Evolutionary conservation across 1,284 basidiomycete genomes (phyloP).

Genomic region (Takashimella koratensis): DNA sequence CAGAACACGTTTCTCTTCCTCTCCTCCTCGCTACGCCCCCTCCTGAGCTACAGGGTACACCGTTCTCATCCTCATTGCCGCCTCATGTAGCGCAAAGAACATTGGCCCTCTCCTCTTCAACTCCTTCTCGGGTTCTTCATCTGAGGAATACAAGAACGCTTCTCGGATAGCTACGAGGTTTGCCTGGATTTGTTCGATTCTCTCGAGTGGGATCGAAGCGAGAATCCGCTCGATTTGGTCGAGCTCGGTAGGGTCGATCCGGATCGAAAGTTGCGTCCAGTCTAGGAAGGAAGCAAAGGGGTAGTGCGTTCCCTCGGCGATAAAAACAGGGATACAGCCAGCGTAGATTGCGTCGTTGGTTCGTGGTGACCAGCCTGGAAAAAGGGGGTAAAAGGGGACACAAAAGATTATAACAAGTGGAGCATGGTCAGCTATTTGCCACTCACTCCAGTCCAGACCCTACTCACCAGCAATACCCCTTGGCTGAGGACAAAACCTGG

Average conservation of each 20-base stretch:
- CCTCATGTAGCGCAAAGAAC: slow-evolving; percentile 49
- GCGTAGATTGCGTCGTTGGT: slow-evolving; percentile 52
- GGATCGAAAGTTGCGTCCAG: slow-evolving; percentile 50
- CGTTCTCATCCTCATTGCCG: slow-evolving; percentile 46
- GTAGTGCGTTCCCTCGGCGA: slow-evolving; percentile 49
- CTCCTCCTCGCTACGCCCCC: background rate
- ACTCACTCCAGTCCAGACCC: too few relatives aligned
- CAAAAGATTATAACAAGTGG: background rate
- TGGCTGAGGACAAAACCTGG: slow-evolving; percentile 51
- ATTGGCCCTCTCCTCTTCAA: slow-evolving; percentile 46
- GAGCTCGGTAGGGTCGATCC: slow-evolving; percentile 49
- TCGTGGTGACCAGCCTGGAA: slow-evolving; percentile 49
- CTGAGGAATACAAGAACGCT: slow-evolving; percentile 50
- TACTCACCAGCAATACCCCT: slow-evolving; percentile 46
- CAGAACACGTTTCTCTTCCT: background rate
- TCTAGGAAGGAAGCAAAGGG: slow-evolving; percentile 51
- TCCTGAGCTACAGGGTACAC: slow-evolving; percentile 38
- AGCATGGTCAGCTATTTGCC: too few relatives aligned
- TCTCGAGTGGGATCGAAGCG: slow-evolving; percentile 39
- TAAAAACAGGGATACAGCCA: slow-evolving; percentile 53
- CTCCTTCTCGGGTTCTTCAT: slow-evolving; percentile 44
- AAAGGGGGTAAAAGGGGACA: background rate
- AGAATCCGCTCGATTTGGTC: slow-evolving; percentile 50
- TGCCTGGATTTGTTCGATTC: slow-evolving; percentile 49
- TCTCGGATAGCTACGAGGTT: slow-evolving; percentile 50